Evolutionary conservation across 257 asterid species (phyloP).

Genomic region (Solanum raphanifolium): DNA sequence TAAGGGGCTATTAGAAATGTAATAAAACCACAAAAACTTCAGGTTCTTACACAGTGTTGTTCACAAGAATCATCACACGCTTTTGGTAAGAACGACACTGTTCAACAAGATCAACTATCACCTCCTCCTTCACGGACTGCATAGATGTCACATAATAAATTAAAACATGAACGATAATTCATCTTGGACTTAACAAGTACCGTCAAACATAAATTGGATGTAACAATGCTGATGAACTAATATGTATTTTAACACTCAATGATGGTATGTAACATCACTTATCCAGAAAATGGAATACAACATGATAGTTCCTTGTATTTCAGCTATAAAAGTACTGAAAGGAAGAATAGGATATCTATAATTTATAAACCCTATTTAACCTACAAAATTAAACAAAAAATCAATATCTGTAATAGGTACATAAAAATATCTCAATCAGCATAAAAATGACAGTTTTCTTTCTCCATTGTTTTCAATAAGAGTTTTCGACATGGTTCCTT

Average conservation of each 20-base stretch:
- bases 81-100: slow-evolving; percentile 86
- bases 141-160: background rate
- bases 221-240: background rate
- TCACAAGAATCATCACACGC: slow-evolving; percentile 88
- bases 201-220: background rate
- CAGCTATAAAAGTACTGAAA: background rate
- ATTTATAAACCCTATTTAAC: background rate
- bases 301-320: background rate
- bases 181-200: background rate
- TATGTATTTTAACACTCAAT: background rate
- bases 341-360: background rate
- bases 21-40: background rate
- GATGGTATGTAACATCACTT: background rate
- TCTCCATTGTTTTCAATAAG: background rate
- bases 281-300: background rate
- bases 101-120: slow-evolving; percentile 86
- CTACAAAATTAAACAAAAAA: background rate
- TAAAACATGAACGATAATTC: background rate
- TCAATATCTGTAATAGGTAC: background rate
- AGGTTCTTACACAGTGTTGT: slow-evolving; percentile 60
- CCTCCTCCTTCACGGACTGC: slow-evolving; percentile 80
- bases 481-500: background rate
- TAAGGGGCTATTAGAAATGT: background rate
- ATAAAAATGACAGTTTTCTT: background rate
- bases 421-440: background rate